phyloP scores from a whole-genome alignment of 2,329 filamentous ascomycete species.

The Macrophomina pseudophaseolina region DNA sequence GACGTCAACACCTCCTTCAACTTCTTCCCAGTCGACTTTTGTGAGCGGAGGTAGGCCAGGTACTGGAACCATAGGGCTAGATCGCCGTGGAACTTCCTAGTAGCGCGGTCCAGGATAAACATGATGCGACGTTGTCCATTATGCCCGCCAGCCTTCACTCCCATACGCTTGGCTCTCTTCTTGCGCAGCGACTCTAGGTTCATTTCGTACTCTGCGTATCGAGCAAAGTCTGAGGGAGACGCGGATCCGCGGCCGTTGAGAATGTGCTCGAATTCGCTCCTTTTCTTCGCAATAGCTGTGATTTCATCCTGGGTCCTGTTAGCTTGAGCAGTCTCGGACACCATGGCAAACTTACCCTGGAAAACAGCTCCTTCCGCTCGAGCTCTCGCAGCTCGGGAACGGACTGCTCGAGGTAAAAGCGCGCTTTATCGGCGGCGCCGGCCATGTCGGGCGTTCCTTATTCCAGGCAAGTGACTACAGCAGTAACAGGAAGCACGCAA shows the following conservation, averaged over 20 bases:
- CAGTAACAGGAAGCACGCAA: no score
- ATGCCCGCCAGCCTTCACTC: constrained; percentile 73
- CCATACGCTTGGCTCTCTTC: constrained; percentile 82
- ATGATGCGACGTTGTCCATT: constrained; percentile 83
- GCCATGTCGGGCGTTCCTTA: constrained; percentile 27
- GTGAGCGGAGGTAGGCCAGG: constrained; percentile 75
- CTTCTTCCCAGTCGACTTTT: constrained; percentile 64
- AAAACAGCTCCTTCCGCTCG: constrained; percentile 90
- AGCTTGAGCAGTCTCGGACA: constrained; percentile 23
- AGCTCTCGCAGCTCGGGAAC: constrained; percentile 92
- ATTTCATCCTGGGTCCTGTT: constrained; percentile 75
- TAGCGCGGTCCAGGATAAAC: constrained; percentile 85
- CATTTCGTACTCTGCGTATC: constrained; percentile 77
- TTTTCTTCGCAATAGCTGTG: constrained; percentile 82
- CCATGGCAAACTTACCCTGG: constrained; percentile 60
- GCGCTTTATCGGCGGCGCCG: constrained; percentile 84
- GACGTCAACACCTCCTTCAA: constrained; percentile 65
- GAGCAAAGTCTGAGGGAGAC: constrained; percentile 76
- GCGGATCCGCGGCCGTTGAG: constrained; percentile 78
- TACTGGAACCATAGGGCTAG: constrained; percentile 88
- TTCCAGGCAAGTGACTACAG: constrained; percentile 20
- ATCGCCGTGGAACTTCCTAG: constrained; percentile 82
- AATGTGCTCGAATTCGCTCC: constrained; percentile 91
- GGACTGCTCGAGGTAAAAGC: constrained; percentile 90
- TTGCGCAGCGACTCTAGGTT: constrained; percentile 74